Evolutionary conservation across 202 grass and related monocot genomes (phyloP).

Genomic region (Saccharum hybrid): DNA sequence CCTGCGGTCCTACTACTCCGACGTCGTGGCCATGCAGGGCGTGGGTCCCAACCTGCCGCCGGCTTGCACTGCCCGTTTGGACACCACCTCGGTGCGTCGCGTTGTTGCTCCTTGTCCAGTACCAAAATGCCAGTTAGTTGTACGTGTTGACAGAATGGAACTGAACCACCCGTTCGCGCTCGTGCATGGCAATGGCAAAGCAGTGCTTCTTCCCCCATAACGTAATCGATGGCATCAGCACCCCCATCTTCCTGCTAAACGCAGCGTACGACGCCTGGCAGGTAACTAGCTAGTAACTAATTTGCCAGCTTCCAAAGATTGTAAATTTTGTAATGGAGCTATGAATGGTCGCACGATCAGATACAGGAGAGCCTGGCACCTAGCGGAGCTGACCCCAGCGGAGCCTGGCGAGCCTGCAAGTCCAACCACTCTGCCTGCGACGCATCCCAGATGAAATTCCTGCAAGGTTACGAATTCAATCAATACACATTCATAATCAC

Average conservation of each 20-base stretch:
- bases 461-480: conserved; percentile 55
- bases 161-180: too few species aligned
- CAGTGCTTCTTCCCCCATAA: conserved; percentile 91
- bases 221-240: conserved; percentile 61
- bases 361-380: conserved; percentile 74
- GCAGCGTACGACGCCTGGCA: conserved; percentile 90
- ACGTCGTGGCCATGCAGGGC: conserved; percentile 68
- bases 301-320: neutral
- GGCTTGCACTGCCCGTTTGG: conserved; percentile 59
- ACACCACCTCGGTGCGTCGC: conserved; percentile 62
- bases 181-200: neutral
- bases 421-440: conserved; percentile 69
- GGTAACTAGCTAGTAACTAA: conserved; percentile 30
- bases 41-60: conserved; percentile 61
- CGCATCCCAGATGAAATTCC: conserved; percentile 60
- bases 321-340: neutral
- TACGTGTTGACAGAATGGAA: too few species aligned
- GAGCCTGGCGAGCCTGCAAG: conserved; percentile 69
- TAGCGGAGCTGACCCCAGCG: conserved; percentile 50
- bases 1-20: conserved; percentile 60
- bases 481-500: too few species aligned
- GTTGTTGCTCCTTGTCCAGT: neutral
- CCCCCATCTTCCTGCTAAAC: conserved; percentile 81
- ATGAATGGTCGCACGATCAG: conserved; percentile 28
- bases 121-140: neutral